Base-by-base conservation (phyloP, 192 early-diverging fungal species). In the Backusella liffmaniae region DNA sequence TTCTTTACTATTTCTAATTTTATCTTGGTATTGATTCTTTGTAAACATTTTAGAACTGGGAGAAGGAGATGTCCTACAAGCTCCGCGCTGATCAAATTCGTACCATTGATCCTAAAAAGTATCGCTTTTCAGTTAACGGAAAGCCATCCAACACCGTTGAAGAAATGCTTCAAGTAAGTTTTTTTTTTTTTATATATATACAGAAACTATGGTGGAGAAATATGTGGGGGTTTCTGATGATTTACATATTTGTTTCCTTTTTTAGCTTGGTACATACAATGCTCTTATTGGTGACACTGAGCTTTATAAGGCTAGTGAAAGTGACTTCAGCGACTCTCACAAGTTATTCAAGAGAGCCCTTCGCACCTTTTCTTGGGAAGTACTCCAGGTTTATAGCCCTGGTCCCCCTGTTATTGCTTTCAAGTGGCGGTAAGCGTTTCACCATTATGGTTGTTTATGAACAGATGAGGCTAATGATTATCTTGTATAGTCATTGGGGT, bases 1-100 rank as follows among this genome's bases (percentile, higher is more conserved):
- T 59, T n/a, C 7, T 37, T 23, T 59, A 29, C 30, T 32, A 32
- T 32, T 32, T 1, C 30, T 32, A 39, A 46, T 12, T 44, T 21
- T 66, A 44, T 73, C 29, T 76, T 46, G 8, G 39, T 3, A 56
- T 66, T 73, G 72, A 34, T 67, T 53, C 46, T 39, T 23, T 53
- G n/a, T 72, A 39, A 30, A 42, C 35, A 18, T 18, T 26, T 66
- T 77, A 78, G 78, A 84, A 84, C 83, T 84, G 83, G 83, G 83
- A 84, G 69, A 84, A 84, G 73, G 83, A 84, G 36, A 77, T 77
- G 30, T 84, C 83, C 10, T 84, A 77, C 51, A 84, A 84, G 72
- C 66, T 77, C 21, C 70, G 70, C 13, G 81, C 81, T 23, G 83
- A 76, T 49, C 75, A 84, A 49, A 77, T 75, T 30, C 83, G 83